Base-by-base conservation (phyloP, 1,139 yeast species). In the Taphrina pruni region DNA sequence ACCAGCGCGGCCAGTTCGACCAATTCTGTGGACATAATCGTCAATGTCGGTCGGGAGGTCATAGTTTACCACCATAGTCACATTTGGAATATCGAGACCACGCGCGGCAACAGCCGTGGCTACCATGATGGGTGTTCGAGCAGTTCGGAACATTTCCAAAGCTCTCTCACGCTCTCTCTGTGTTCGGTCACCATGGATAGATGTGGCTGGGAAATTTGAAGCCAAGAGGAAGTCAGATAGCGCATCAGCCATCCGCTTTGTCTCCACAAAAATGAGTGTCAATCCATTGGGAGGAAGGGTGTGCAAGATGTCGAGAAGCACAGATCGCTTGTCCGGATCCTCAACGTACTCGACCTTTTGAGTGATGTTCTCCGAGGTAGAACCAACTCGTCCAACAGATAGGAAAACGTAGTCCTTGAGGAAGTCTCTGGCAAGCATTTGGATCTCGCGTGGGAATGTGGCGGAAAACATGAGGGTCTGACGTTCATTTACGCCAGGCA, bases 1-100 rank as follows among this genome's bases (percentile, higher is more conserved):
- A 86, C 99, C 99, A 77, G 99, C 99, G 88, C 99, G 96, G 82
- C 99, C 99, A 77, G 99, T 94, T 88, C 99, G 95, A 86, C 99
- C 99, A 79, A 94, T 94, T 85, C 99, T 90, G 84, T 94, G 99
- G 73, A 94, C 99, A 79, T 94, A 94, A 82, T 94, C 99, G 81
- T 94, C 99, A 78, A 93, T 90, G 81, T 94, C 98, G 78, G 90
- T 85, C 78, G 99, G 99, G 80, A 94, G 85, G 79, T 94, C 99
- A 79, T 88, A 94, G 86, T 94, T 94, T 82, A 94, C 89, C 78
- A 94, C 99, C 79, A 93, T 98, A 60, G 96, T 89, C 76, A 94
- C 99, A 79, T 94, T 94, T 79, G 99, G 98, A 84, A 94, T 94
- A 87, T 94, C 99, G 80, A 94, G 87, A 83, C 99, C 99, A 87